Conservation (phyloP, 129 eudicot genomes). For the Gnaphalium uliginosum region DNA sequence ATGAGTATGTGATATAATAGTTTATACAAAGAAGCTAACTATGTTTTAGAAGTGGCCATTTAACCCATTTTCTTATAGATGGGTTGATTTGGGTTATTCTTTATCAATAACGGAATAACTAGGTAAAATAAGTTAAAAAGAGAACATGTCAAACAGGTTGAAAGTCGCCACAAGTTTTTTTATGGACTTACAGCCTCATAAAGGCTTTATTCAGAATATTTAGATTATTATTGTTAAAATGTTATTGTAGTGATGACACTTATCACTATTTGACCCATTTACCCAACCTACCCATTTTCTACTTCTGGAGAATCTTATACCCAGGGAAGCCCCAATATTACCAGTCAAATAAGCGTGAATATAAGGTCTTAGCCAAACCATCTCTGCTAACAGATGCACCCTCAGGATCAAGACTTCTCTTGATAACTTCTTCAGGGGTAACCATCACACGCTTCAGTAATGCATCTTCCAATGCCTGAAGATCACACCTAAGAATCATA, state of each 20-base stretch:
- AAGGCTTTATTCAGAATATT: neutral
- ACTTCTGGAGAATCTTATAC: constrained; percentile 15
- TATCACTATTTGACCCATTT: neutral
- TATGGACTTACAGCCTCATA: neutral
- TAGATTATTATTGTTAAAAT: constrained; percentile 6
- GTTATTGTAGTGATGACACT: neutral
- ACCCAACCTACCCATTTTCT: neutral
- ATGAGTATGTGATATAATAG: constrained; percentile 7
- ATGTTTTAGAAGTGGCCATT: neutral
- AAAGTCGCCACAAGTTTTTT: neutral
- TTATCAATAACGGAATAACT: neutral
- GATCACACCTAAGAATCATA: constrained; percentile 73
- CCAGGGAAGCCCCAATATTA: constrained; percentile 24
- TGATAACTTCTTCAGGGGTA: constrained; percentile 97
- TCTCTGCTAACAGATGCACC: constrained; percentile 87
- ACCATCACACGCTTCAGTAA: constrained; percentile 89
- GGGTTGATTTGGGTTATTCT: neutral
- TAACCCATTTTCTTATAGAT: neutral
- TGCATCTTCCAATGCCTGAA: constrained; percentile 78
- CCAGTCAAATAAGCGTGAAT: constrained; percentile 97
- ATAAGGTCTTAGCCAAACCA: constrained; percentile 90
- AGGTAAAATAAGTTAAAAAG: neutral
- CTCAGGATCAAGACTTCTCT: constrained; percentile 92
- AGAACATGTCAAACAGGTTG: neutral
- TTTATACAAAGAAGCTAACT: neutral